A percentile compares a stretch with the other conserved stretches of the same genome.
Evolutionary conservation across 2,329 filamentous ascomycete genomes (phyloP).

Genomic region (Metarhizium humberi): DNA sequence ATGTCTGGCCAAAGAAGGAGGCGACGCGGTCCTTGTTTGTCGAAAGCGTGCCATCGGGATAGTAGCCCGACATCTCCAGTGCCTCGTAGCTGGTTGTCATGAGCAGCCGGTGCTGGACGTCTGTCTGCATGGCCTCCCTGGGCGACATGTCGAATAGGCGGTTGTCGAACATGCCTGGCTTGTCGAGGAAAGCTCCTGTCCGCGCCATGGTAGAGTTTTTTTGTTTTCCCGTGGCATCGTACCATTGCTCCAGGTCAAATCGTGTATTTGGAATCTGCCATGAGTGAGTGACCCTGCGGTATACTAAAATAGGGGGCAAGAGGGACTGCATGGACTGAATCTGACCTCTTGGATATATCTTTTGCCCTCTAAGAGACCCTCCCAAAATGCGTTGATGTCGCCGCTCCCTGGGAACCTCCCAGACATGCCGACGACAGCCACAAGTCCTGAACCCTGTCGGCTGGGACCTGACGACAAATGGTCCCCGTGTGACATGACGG

Average conservation of each 20-base stretch:
- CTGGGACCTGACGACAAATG: not conserved
- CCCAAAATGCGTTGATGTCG: not conserved
- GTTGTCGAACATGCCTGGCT: constrained; percentile 41
- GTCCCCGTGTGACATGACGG: not conserved
- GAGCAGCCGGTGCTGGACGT: constrained; percentile 30
- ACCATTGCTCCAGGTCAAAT: not conserved
- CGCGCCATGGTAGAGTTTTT: not conserved
- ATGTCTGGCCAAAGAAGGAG: not conserved
- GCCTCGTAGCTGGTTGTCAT: not conserved
- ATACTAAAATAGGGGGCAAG: not conserved
- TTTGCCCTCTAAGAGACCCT: not conserved
- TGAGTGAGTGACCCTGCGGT: not conserved
- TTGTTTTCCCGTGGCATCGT: not conserved
- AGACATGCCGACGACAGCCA: not conserved
- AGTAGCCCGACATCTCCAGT: not conserved
- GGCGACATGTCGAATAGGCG: constrained; percentile 65
- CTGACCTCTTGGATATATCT: not conserved
- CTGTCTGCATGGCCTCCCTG: constrained; percentile 50
- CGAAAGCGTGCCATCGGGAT: not conserved
- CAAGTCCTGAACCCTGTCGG: not conserved
- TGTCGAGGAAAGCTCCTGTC: not conserved
- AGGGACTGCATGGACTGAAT: too few relatives aligned
- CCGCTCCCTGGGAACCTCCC: not conserved
- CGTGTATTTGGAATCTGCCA: not conserved
- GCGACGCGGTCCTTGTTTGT: not conserved